A percentile compares a stretch with the other conserved stretches of the same genome.
Evolutionary conservation across 1,284 basidiomycete species (phyloP).

Genomic region (Apiotrichum montevideense): DNA sequence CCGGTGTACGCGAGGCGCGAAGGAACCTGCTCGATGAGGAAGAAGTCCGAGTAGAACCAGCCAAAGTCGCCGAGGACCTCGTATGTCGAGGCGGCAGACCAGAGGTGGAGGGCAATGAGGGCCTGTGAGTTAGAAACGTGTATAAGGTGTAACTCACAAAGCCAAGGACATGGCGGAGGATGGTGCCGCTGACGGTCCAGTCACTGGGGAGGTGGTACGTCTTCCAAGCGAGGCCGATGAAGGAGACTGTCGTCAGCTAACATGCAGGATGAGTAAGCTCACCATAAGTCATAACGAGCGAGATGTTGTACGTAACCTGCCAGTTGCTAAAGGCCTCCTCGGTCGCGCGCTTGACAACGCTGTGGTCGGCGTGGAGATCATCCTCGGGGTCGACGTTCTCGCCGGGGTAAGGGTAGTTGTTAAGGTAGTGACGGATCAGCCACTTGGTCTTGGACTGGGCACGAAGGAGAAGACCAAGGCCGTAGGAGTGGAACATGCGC

Average conservation of each 20-base stretch:
- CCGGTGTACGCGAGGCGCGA: slow-evolving; percentile 89
- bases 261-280: slow-evolving; percentile 29
- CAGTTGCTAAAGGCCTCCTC: slow-evolving; percentile 90
- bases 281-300: slow-evolving; percentile 92
- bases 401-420: slow-evolving; percentile 74
- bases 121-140: slow-evolving; percentile 36
- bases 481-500: slow-evolving; percentile 84
- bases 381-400: slow-evolving; percentile 30
- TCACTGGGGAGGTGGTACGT: slow-evolving; percentile 72
- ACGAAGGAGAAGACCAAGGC: slow-evolving; percentile 72
- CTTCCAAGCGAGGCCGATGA: slow-evolving; percentile 75
- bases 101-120: slow-evolving; percentile 79
- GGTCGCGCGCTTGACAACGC: slow-evolving; percentile 61
- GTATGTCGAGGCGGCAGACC: slow-evolving; percentile 84
- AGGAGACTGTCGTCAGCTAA: slow-evolving; percentile 57
- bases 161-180: slow-evolving; percentile 81
- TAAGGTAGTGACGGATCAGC: slow-evolving; percentile 87
- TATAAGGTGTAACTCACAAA: slow-evolving; percentile 39
- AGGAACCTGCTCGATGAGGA: slow-evolving; percentile 84
- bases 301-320: slow-evolving; percentile 89
- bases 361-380: slow-evolving; percentile 50
- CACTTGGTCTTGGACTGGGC: slow-evolving; percentile 82
- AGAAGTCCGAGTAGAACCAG: slow-evolving; percentile 98
- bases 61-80: slow-evolving; percentile 90
- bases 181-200: slow-evolving; percentile 84